Evolutionary conservation across 2,329 filamentous ascomycete genomes (phyloP).

Genomic region (Ophiostoma montium): DNA sequence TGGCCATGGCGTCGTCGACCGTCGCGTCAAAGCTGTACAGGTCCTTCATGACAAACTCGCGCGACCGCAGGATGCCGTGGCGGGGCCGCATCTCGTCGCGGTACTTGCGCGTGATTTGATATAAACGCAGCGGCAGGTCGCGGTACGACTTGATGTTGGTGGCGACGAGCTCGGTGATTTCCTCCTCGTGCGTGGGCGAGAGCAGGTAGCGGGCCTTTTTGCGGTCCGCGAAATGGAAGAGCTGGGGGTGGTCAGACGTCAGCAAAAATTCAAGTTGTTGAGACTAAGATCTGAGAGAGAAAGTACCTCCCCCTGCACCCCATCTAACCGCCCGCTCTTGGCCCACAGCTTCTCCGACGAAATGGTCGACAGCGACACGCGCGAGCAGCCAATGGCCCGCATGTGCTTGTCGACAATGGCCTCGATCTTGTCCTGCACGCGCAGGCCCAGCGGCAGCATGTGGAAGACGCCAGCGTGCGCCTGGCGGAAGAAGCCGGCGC

Average conservation of each 20-base stretch:
- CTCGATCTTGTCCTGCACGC: slow-evolving; percentile 83
- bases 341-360: slow-evolving; percentile 77
- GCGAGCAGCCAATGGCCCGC: slow-evolving; percentile 67
- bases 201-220: slow-evolving; percentile 63
- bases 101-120: slow-evolving; percentile 90
- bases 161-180: slow-evolving; percentile 73
- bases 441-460: slow-evolving; percentile 69
- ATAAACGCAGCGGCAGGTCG: slow-evolving; percentile 70
- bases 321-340: slow-evolving; percentile 65
- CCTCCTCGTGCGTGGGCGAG: slow-evolving; percentile 90
- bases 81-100: slow-evolving; percentile 82
- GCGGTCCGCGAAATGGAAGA: slow-evolving; percentile 70
- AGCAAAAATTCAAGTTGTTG: no score
- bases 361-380: slow-evolving; percentile 68
- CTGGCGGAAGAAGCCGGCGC: slow-evolving; percentile 60
- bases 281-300: no score
- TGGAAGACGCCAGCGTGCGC: slow-evolving; percentile 87
- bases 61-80: slow-evolving; percentile 71
- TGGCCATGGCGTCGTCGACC: slow-evolving; percentile 53
- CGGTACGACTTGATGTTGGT: slow-evolving; percentile 68
- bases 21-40: slow-evolving; percentile 85
- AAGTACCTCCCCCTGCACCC: slow-evolving; percentile 56
- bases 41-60: slow-evolving; percentile 97
- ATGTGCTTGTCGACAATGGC: slow-evolving; percentile 79
- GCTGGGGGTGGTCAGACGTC: slow-evolving; percentile 39